These are phyloP conservation scores for Moringa oleifera DNA, from an alignment of 345 rosid species.

Conservation along the genomic window DNA sequence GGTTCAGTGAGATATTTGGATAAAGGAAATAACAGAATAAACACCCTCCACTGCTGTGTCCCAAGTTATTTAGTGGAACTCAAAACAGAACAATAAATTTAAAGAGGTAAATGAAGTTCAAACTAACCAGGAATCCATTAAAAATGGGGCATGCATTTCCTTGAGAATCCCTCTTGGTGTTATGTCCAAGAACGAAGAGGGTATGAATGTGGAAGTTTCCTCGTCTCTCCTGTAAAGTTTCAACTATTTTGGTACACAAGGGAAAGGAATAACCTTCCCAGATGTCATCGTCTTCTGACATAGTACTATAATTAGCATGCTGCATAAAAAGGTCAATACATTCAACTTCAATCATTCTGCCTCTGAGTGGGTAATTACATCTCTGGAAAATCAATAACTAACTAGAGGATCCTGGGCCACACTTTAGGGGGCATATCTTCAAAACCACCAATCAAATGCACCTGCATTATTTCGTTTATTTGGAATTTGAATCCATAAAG, in stretches of 20 bases:
- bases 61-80: neutral
- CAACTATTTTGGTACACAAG: slow-evolving; percentile 63
- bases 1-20: neutral
- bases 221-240: slow-evolving; percentile 48
- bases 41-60: neutral
- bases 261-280: slow-evolving; percentile 60
- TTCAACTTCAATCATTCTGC: slow-evolving; percentile 26
- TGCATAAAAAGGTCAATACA: slow-evolving; percentile 43
- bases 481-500: neutral
- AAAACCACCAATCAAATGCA: slow-evolving; percentile 80
- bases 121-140: slow-evolving; percentile 65
- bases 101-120: neutral
- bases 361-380: slow-evolving; percentile 9
- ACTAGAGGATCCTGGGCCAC: slow-evolving; percentile 21
- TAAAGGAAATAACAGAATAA: neutral
- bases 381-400: slow-evolving; percentile 19
- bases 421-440: slow-evolving; percentile 59
- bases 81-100: neutral
- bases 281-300: slow-evolving; percentile 20
- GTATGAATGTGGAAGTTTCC: slow-evolving; percentile 67
- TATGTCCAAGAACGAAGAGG: slow-evolving; percentile 63
- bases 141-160: slow-evolving; percentile 61
- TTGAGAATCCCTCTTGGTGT: slow-evolving; percentile 62
- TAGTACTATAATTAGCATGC: slow-evolving; percentile 26
- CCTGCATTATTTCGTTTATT: slow-evolving; percentile 43